Evolutionary conservation across 2,329 filamentous ascomycete species (phyloP), one percentile per base, ranked within the genome.

Genomic region (Stenocarpella maydis): DNA sequence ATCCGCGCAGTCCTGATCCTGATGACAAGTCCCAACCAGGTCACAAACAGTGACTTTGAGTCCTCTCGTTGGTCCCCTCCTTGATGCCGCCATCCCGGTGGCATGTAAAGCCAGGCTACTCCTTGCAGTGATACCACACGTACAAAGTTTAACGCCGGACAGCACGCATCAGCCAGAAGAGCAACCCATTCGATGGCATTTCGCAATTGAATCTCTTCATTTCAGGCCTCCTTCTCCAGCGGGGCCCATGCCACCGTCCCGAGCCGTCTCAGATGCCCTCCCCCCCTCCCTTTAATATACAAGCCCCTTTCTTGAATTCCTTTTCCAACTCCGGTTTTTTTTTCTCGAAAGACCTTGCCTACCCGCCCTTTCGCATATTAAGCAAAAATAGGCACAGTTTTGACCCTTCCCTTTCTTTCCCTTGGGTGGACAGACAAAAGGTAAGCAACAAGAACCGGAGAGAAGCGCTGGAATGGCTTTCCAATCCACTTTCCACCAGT

Each of bases 261-360:
- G 26, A 69, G n/a, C 34, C 50, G 47, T n/a, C n/a, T n/a, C n/a
- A n/a, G n/a, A n/a, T n/a, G n/a, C 66, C 47, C 34, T 37, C 34
- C 58, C 50, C 64, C 45, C 60, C 17, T 15, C 24, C 31, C 49
- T 53, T 24, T 65, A 71, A 53, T 69, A 71, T 71, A 67, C 64
- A 71, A 60, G 15, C 39, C 19, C 34, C 34, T 37, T 37, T 12
- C 10, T 28, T 54, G 34, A 37, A 37, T 37, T 9, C 26, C 49
- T 15, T 69, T 69, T 71, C 67, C 69, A 69, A 66, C 61, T 69
- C 54, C 53, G 34, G 41, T 9, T 61, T 63, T 54, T 55, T n/a
- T n/a, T n/a, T n/a, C n/a, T n/a, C n/a, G 43, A 39, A 12, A 41
- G 39, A 37, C 37, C 31, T 31, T 54, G 64, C n/a, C 21, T 19